These are phyloP conservation scores for Neonectria sp. DNA, from an alignment of 2,329 filamentous ascomycete species.

Conservation along the genomic window DNA sequence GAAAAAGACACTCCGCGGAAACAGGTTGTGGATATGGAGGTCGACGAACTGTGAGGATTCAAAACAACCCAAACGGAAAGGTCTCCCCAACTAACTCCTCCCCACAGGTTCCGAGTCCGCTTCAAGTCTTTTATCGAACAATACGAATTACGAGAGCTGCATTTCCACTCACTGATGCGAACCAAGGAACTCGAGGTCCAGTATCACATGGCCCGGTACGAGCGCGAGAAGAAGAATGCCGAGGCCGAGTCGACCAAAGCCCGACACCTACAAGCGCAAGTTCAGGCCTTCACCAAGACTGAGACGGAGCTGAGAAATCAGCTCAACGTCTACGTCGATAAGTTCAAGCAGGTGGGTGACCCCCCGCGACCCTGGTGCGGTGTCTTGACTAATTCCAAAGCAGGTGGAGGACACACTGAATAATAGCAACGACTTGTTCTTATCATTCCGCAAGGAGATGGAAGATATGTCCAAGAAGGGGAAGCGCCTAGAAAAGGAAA, in stretches of 20 bases:
- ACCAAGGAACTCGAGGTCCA: slow-evolving; percentile 97
- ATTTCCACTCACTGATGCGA: slow-evolving; percentile 92
- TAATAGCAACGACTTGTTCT: slow-evolving; percentile 97
- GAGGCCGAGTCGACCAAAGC: slow-evolving; percentile 86
- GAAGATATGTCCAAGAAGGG: slow-evolving; percentile 99
- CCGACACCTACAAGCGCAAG: slow-evolving; percentile 89
- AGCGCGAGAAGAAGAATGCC: slow-evolving; percentile 90
- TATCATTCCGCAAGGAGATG: slow-evolving; percentile 99
- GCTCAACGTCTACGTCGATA: slow-evolving; percentile 98
- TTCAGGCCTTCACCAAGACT: slow-evolving; percentile 95
- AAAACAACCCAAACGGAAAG: background rate
- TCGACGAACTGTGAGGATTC: slow-evolving; percentile 85
- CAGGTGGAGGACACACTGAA: slow-evolving; percentile 99
- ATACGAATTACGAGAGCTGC: slow-evolving; percentile 94
- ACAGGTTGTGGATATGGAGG: slow-evolving; percentile 85
- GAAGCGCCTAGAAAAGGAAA: slow-evolving; percentile 96
- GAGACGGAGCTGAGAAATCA: slow-evolving; percentile 95
- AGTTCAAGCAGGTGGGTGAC: slow-evolving; percentile 94
- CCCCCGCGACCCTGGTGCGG: slow-evolving; percentile 25
- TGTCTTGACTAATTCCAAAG: slow-evolving; percentile 47
- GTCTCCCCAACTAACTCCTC: slow-evolving; percentile 26
- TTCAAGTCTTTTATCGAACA: slow-evolving; percentile 98
- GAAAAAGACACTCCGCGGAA: slow-evolving; percentile 87
- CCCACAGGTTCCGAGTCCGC: slow-evolving; percentile 80
- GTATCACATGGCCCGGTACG: slow-evolving; percentile 88